Evolutionary conservation across 371 early-diverging fungal genomes (phyloP).

Genomic region (Coemansia sp.): DNA sequence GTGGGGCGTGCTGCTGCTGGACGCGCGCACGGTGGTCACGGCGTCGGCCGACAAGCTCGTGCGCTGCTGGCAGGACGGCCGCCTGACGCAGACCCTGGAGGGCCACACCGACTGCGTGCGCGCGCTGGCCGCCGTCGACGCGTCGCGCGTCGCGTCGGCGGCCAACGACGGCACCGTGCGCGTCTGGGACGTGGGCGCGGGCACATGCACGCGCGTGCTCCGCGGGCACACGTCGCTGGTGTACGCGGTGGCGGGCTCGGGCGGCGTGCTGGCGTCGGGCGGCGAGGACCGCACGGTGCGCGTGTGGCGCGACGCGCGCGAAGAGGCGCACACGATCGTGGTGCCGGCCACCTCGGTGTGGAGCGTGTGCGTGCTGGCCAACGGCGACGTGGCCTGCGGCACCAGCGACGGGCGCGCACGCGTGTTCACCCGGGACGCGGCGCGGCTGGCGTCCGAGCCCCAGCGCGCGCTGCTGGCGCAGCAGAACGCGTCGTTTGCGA

Average conservation of each 20-base stretch:
- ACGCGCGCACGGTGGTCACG: constrained; percentile 73
- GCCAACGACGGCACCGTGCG: constrained; percentile 82
- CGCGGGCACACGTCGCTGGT: constrained; percentile 93
- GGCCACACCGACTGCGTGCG: constrained; percentile 95
- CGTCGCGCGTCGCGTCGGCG: constrained; percentile 75
- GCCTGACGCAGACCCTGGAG: constrained; percentile 62
- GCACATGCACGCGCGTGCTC: constrained; percentile 74
- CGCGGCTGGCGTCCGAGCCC: constrained; percentile 64
- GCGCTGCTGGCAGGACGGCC: constrained; percentile 79
- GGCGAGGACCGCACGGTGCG: constrained; percentile 93
- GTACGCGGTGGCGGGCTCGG: constrained; percentile 75
- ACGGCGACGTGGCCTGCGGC: constrained; percentile 87
- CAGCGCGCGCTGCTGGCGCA: constrained; percentile 67
- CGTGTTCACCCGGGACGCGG: constrained; percentile 69
- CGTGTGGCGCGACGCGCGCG: constrained; percentile 78
- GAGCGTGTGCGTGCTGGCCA: constrained; percentile 74
- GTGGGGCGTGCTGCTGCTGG: constrained; percentile 82
- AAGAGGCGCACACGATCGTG: constrained; percentile 72
- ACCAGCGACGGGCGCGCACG: constrained; percentile 82
- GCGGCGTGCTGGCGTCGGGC: constrained; percentile 63
- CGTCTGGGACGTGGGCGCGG: constrained; percentile 71
- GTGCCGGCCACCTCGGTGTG: constrained; percentile 93
- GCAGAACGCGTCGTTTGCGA: constrained; percentile 59
- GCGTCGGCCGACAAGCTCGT: constrained; percentile 95
- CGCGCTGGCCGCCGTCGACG: constrained; percentile 59